These are phyloP conservation scores for Discostella stelligera DNA, from an alignment of 352 stramenopile species.

Conservation along the genomic window DNA sequence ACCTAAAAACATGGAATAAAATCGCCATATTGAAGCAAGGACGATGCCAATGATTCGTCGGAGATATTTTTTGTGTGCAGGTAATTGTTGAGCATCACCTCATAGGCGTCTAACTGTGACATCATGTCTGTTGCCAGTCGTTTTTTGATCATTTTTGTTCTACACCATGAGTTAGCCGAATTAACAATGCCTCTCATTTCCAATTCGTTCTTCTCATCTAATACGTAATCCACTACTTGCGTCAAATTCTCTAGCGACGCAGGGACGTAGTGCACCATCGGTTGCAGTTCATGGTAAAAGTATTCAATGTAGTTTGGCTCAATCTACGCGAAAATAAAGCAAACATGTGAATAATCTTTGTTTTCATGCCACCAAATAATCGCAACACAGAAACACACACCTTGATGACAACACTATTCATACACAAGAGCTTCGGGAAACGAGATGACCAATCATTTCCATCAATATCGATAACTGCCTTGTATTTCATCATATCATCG, in stretches of 20 bases:
- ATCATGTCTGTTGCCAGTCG: constrained; percentile 13
- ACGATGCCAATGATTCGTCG: background rate
- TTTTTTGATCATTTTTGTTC: constrained; percentile 16
- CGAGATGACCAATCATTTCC: constrained; percentile 42
- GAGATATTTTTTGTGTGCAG: background rate
- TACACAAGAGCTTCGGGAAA: constrained; percentile 47
- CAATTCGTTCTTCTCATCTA: constrained; percentile 28
- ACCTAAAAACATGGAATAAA: background rate
- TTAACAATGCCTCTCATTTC: constrained; percentile 35
- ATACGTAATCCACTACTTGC: constrained; percentile 20
- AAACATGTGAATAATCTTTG: background rate
- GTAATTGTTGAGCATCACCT: background rate
- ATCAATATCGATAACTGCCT: constrained; percentile 50
- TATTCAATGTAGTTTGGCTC: constrained; percentile 47
- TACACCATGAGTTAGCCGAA: constrained; percentile 36
- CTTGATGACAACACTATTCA: constrained; percentile 26
- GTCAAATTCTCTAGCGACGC: constrained; percentile 35
- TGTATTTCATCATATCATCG: constrained; percentile 33
- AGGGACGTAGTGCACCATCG: constrained; percentile 51
- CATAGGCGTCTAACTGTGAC: constrained; percentile 14
- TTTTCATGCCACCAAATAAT: background rate
- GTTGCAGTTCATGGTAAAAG: constrained; percentile 32
- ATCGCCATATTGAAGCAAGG: background rate
- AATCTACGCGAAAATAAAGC: constrained; percentile 11
- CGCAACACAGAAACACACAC: background rate